Base-by-base conservation (phyloP, 2,329 filamentous ascomycete species). In the Trichophyton equinum region DNA sequence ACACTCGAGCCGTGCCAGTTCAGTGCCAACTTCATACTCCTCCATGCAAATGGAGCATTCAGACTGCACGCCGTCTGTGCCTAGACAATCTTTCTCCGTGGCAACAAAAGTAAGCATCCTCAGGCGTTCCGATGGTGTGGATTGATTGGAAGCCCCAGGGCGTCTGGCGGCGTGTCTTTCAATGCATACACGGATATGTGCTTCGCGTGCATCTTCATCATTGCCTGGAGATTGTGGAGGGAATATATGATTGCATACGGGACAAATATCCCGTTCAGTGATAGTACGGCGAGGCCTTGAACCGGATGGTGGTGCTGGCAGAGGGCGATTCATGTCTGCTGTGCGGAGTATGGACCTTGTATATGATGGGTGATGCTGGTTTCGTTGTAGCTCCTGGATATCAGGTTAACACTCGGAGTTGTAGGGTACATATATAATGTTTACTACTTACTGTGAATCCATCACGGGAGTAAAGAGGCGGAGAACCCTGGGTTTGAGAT, bases 1-100 rank as follows among this genome's bases (percentile, higher is more conserved):
- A 67, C 83, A 86, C 66, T 84, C 82, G 67, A 86, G 71, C 62
- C 83, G 74, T 8, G 80, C 82, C 74, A 86, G 75, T 65, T 78
- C 75, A 66, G 82, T 80, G 0, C 83, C 83, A 9, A 79, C 77
- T 65, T 82, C 78, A 67, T 85, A 85, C 60, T 86, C 83, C 64
- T 85, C 82, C 67, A 85, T 81, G 68, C 83, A 86, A 58, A 86
- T 85, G 7, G 82, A 79, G 64, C 83, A 86, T 67, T 86, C 83
- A 47, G 79, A 78, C 58, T 73, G 65, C 49, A 75, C 76, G 18
- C 81, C 78, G 60, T 82, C 80, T 22, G 75, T 72, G 4, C 79
- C 78, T 1, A 81, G 68, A 65, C 83, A 85, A 64, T 86, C 83
- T 68, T 86, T 86, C 69, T 86, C 83, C 0, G 80, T 85, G 0